These are phyloP conservation scores for Clonostachys rhizophaga DNA, from an alignment of 2,329 filamentous ascomycete species.

Conservation along the genomic window DNA sequence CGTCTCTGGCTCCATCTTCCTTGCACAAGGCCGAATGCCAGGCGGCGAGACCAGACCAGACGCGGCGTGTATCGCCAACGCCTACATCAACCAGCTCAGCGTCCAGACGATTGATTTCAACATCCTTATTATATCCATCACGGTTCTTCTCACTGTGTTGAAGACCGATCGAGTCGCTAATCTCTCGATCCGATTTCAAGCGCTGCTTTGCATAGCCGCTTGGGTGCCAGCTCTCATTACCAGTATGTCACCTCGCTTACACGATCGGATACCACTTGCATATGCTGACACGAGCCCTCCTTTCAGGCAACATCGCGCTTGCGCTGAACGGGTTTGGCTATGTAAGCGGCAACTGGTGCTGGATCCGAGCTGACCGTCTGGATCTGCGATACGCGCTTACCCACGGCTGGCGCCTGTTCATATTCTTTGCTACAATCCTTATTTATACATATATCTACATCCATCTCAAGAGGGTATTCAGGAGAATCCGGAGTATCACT, in stretches of 20 bases:
- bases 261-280: neutral
- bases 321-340: conserved; percentile 13
- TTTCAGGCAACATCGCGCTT: conserved; percentile 3
- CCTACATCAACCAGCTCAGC: conserved; percentile 36
- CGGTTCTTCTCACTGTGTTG: conserved; percentile 32
- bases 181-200: conserved; percentile 15
- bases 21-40: conserved; percentile 15
- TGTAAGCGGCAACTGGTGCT: conserved; percentile 39
- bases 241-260: conserved; percentile 9
- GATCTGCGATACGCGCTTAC: conserved; percentile 33
- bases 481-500: neutral
- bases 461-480: conserved; percentile 5
- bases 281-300: neutral
- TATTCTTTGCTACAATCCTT: conserved; percentile 27
- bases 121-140: conserved; percentile 36
- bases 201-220: conserved; percentile 25
- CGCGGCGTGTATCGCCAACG: conserved; percentile 29
- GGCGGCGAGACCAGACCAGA: conserved; percentile 11
- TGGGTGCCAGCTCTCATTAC: conserved; percentile 34
- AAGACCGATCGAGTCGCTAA: conserved; percentile 23
- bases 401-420: conserved; percentile 34
- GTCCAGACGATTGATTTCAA: conserved; percentile 36
- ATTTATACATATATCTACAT: conserved; percentile 32
- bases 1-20: conserved; percentile 28
- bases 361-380: conserved; percentile 25